phyloP scores from a whole-genome alignment of 2,329 filamentous ascomycete genomes.

The Aphanocladium album region DNA sequence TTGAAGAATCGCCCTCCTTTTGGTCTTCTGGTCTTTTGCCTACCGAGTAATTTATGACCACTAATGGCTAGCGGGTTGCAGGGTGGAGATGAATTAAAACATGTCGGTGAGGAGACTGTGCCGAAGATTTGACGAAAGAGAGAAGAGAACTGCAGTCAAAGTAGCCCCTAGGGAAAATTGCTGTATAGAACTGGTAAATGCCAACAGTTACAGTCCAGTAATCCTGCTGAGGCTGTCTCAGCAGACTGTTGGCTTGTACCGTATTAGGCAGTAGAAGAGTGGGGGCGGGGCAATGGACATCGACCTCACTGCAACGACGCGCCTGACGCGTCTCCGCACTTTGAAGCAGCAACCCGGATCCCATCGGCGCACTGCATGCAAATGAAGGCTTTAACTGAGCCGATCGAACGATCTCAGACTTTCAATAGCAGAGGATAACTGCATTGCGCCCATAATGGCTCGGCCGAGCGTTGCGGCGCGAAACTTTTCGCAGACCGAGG shows the following conservation, averaged over 20 bases:
- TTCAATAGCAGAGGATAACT: neutral
- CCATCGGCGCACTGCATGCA: neutral
- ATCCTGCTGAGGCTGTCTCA: too few species aligned
- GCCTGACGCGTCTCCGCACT: conserved; percentile 10
- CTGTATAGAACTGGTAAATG: too few species aligned
- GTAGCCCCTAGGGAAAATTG: too few species aligned
- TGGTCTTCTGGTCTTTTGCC: too few species aligned
- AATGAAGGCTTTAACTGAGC: neutral
- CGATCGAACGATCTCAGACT: neutral
- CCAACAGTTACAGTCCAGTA: too few species aligned
- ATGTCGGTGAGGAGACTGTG: too few species aligned
- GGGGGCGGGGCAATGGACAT: neutral
- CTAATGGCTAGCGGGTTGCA: too few species aligned
- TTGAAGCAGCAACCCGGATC: neutral
- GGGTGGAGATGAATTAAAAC: too few species aligned
- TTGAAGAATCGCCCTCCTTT: too few species aligned
- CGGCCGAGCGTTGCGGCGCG: conserved; percentile 44
- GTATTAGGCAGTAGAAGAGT: neutral
- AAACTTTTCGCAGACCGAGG: conserved; percentile 78
- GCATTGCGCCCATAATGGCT: conserved; percentile 39
- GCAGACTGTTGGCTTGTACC: neutral
- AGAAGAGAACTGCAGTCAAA: too few species aligned
- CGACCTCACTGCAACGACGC: neutral
- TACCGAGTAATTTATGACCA: too few species aligned
- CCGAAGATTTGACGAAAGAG: too few species aligned